phyloP scores from a whole-genome alignment of 805 yeast genomes.

The Cyberlindnera galapagoensis region DNA sequence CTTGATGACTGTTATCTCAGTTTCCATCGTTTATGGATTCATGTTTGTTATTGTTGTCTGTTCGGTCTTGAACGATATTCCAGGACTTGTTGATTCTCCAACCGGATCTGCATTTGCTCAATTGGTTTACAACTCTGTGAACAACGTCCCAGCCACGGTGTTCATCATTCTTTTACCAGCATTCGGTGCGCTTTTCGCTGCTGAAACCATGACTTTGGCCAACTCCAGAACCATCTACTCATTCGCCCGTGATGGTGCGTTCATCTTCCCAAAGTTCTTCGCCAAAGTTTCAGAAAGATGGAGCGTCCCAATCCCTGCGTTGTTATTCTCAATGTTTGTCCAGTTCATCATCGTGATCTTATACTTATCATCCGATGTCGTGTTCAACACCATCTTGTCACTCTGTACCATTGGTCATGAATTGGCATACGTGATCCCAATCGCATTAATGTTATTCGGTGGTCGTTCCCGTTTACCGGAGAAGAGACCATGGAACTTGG shows the following conservation, averaged over 20 bases:
- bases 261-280: constrained; percentile 27
- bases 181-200: constrained; percentile 20
- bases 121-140: constrained; percentile 20
- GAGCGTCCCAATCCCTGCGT: constrained; percentile 26
- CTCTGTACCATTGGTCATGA: constrained; percentile 27
- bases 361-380: constrained; percentile 26
- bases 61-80: constrained; percentile 23
- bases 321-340: constrained; percentile 21
- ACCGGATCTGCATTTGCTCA: constrained; percentile 25
- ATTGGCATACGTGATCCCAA: constrained; percentile 27
- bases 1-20: constrained; percentile 24
- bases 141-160: constrained; percentile 25
- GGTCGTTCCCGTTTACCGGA: constrained; percentile 18
- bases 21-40: constrained; percentile 26
- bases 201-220: constrained; percentile 26
- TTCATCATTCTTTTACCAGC: constrained; percentile 21
- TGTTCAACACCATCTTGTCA: constrained; percentile 29
- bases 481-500: constrained; percentile 23
- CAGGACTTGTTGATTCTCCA: constrained; percentile 12
- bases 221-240: constrained; percentile 29
- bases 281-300: constrained; percentile 21
- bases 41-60: constrained; percentile 26
- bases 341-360: constrained; percentile 25
- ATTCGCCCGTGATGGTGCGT: constrained; percentile 30
- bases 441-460: constrained; percentile 21